phyloP scores from a whole-genome alignment of 371 early-diverging fungal species.

The Rhizopus stolonifer region DNA sequence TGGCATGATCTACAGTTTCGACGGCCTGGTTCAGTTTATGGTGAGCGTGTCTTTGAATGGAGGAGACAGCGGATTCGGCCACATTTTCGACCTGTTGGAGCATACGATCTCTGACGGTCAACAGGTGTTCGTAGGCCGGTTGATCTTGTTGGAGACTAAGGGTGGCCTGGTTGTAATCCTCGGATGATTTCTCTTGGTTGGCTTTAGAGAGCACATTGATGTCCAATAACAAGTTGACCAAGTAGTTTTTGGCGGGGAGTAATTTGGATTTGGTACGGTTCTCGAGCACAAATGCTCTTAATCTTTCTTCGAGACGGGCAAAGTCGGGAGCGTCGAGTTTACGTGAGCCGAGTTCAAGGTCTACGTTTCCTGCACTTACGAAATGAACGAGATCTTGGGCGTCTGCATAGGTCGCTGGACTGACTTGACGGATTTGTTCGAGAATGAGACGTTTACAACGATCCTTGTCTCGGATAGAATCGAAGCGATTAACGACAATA shows the following conservation, averaged over 20 bases:
- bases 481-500: slow-evolving; percentile 96
- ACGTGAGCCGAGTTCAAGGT: slow-evolving; percentile 39
- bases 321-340: slow-evolving; percentile 66
- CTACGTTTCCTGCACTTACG: slow-evolving; percentile 77
- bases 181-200: slow-evolving; percentile 50
- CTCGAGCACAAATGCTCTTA: slow-evolving; percentile 91
- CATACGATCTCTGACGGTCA: slow-evolving; percentile 55
- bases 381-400: slow-evolving; percentile 95
- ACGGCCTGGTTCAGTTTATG: slow-evolving; percentile 57
- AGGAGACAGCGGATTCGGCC: slow-evolving; percentile 62
- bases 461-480: slow-evolving; percentile 90
- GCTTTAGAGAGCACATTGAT: slow-evolving; percentile 56
- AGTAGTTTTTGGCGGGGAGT: slow-evolving; percentile 89
- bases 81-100: slow-evolving; percentile 68
- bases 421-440: slow-evolving; percentile 90
- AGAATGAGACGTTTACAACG: slow-evolving; percentile 90
- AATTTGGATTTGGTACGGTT: slow-evolving; percentile 94
- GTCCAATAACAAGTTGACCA: slow-evolving; percentile 80
- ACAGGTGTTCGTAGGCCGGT: slow-evolving; percentile 57
- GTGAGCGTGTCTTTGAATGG: slow-evolving; percentile 54
- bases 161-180: slow-evolving; percentile 31
- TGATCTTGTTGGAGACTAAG: slow-evolving; percentile 50
- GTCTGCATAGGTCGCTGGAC: slow-evolving; percentile 89
- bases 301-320: slow-evolving; percentile 76
- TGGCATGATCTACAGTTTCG: slow-evolving; percentile 62